Evolutionary conservation across 2,329 filamentous ascomycete genomes (phyloP), one percentile per base, ranked within the genome.

Genomic region (Clonostachys sp.): DNA sequence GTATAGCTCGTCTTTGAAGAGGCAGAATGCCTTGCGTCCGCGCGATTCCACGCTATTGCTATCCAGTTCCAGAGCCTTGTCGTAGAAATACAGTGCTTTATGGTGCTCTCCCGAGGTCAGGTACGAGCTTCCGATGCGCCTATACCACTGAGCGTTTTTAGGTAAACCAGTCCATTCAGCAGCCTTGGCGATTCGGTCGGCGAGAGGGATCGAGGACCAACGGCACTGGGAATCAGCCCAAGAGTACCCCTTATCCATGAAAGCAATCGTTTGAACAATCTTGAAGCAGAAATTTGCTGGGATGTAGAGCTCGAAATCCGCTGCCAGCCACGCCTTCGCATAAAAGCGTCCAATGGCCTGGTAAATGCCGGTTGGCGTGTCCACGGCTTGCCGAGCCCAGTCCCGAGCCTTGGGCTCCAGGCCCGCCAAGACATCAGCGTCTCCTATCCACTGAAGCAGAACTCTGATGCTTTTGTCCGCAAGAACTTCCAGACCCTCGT

Each of bases 271-370:
- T 48, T 72, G 68, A 5, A 72, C 68, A 36, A 72, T 70, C 47
- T 70, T 66, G 50, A 72, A 70, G 51, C 68, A 72, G 48, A 71
- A 67, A 0, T 66, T 52, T 0, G 68, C 69, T 6, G 68, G 66
- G 6, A 71, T 55, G 35, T 71, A 71, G 34, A 56, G 57, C 24
- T 59, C 53, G 30, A 62, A 70, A 5, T 60, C 56, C 5, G 56
- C 54, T 0, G 62, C 61, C 0, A 72, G 58, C 68, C 68, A 72
- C 0, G 66, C 67, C 4, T 60, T 53, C 3, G 68, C 65, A 24
- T 71, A 72, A 1, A 66, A 54, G 2, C 62, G 57, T 2, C 69
- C 69, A 34, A 71, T 68, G 1, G 55, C 57, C n/a, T 67, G 61
- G 41, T 67, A 63, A 34, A 71, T 60, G 1, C 59, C 62, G 0